Evolutionary conservation across 352 stramenopile genomes (phyloP).

Genomic region (Globisporangium lucens): DNA sequence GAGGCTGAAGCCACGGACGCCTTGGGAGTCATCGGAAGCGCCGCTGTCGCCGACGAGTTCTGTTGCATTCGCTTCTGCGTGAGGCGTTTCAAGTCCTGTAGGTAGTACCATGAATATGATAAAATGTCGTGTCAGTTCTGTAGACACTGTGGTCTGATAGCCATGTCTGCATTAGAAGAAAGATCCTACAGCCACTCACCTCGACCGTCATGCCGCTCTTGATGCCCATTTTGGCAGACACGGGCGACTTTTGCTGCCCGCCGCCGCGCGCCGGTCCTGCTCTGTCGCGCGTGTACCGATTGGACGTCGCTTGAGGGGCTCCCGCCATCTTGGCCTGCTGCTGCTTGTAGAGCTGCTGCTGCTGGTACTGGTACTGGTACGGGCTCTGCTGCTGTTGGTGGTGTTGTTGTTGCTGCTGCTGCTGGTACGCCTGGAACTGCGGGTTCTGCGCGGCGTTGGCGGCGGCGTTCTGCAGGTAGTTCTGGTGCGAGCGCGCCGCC

Average conservation of each 20-base stretch:
- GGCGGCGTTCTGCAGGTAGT: constrained; percentile 26
- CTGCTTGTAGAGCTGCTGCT: constrained; percentile 36
- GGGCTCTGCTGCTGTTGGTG: constrained; percentile 28
- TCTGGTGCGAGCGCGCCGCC: constrained; percentile 39
- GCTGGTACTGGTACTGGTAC: constrained; percentile 23
- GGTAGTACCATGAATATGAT: neutral
- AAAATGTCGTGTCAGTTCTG: neutral
- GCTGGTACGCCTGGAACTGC: constrained; percentile 35
- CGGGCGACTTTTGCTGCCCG: constrained; percentile 30
- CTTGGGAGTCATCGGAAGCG: constrained; percentile 23
- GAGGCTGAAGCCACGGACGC: constrained; percentile 27
- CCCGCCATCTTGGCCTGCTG: constrained; percentile 17
- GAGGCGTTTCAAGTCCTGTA: constrained; percentile 71
- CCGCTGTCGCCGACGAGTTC: constrained; percentile 11
- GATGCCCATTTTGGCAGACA: constrained; percentile 77
- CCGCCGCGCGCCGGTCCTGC: constrained; percentile 14
- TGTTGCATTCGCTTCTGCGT: constrained; percentile 87
- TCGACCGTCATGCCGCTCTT: constrained; percentile 89
- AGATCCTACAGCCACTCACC: constrained; percentile 14
- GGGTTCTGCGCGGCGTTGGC: constrained; percentile 20
- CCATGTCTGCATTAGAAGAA: neutral
- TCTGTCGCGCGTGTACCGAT: constrained; percentile 16
- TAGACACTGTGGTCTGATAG: neutral
- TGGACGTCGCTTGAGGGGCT: neutral
- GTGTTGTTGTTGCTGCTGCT: constrained; percentile 27